These are phyloP conservation scores for Boechera stricta DNA, from an alignment of 345 rosid genomes.

Conservation along the genomic window DNA sequence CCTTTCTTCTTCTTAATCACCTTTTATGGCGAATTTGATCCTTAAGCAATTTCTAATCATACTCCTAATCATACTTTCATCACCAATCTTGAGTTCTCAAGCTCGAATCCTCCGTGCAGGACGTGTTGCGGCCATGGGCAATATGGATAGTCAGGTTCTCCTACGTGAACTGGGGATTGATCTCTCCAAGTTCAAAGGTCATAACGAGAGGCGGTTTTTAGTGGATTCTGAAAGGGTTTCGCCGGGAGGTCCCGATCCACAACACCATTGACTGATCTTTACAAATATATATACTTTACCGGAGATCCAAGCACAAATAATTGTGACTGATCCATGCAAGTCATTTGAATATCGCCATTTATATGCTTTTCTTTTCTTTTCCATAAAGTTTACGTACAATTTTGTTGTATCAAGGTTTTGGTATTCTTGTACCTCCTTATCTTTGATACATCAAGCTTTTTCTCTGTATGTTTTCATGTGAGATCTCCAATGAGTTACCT, in stretches of 20 bases:
- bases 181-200: constrained; percentile 42
- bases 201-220: constrained; percentile 28
- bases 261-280: constrained; percentile 38
- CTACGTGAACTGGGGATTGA: constrained; percentile 45
- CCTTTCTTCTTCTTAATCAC: background rate
- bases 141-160: constrained; percentile 35
- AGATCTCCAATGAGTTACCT: constrained; percentile 41
- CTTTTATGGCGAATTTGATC: constrained; percentile 37
- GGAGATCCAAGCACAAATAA: constrained; percentile 27
- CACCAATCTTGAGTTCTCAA: constrained; percentile 21
- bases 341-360: constrained; percentile 20
- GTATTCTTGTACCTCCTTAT: constrained; percentile 29
- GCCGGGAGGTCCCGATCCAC: constrained; percentile 48
- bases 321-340: constrained; percentile 35
- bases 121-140: background rate
- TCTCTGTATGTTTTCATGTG: constrained; percentile 14
- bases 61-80: constrained; percentile 40
- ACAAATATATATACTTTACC: constrained; percentile 4
- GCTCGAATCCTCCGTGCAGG: constrained; percentile 43
- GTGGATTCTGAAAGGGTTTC: constrained; percentile 46
- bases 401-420: constrained; percentile 43
- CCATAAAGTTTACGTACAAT: constrained; percentile 20
- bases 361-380: constrained; percentile 22
- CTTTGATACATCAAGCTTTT: constrained; percentile 16
- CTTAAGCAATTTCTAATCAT: constrained; percentile 38